Percentiles rank a stretch among this genome's conserved stretches.
phyloP scores from a whole-genome alignment of 441 rosid species.

The Croton laevigatus region DNA sequence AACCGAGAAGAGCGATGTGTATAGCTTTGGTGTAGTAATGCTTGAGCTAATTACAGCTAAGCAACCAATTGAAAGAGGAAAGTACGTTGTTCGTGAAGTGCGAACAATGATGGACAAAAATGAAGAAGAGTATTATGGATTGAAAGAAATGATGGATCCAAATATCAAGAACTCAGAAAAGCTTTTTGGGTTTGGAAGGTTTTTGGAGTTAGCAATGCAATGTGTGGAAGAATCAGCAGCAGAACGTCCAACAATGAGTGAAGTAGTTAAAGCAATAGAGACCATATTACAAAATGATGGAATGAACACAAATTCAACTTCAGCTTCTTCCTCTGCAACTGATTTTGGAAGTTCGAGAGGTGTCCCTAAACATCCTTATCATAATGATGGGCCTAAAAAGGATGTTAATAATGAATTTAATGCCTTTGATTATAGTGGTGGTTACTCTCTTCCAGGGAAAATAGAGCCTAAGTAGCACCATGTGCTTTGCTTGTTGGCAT shows the following conservation, averaged over 20 bases:
- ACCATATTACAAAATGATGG: conserved; percentile 74
- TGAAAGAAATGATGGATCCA: conserved; percentile 72
- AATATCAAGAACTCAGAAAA: conserved; percentile 41
- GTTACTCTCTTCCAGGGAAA: conserved; percentile 52
- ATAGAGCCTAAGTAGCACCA: conserved; percentile 56
- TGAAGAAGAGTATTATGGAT: conserved; percentile 66
- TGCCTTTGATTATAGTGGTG: conserved; percentile 75
- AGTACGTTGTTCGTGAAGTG: conserved; percentile 80
- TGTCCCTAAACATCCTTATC: conserved; percentile 53
- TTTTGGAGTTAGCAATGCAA: conserved; percentile 71
- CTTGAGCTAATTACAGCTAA: conserved; percentile 76
- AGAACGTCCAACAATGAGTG: conserved; percentile 94
- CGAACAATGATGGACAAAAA: conserved; percentile 43
- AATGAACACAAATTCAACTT: conserved; percentile 62
- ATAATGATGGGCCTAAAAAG: conserved; percentile 49
- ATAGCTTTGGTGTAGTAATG: conserved; percentile 93
- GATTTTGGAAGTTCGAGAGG: conserved; percentile 60
- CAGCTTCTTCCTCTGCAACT: conserved; percentile 80
- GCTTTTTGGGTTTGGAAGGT: conserved; percentile 52
- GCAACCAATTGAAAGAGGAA: conserved; percentile 91
- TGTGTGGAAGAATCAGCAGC: conserved; percentile 86
- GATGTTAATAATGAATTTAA: conserved; percentile 24
- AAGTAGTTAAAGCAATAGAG: conserved; percentile 83
- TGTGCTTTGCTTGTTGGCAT: neutral
- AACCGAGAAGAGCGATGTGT: conserved; percentile 97